Percentiles rank a stretch among this genome's conserved stretches.
These are phyloP conservation scores for Claviceps africana DNA, from an alignment of 2,329 filamentous ascomycete genomes.

Conservation along the genomic window DNA sequence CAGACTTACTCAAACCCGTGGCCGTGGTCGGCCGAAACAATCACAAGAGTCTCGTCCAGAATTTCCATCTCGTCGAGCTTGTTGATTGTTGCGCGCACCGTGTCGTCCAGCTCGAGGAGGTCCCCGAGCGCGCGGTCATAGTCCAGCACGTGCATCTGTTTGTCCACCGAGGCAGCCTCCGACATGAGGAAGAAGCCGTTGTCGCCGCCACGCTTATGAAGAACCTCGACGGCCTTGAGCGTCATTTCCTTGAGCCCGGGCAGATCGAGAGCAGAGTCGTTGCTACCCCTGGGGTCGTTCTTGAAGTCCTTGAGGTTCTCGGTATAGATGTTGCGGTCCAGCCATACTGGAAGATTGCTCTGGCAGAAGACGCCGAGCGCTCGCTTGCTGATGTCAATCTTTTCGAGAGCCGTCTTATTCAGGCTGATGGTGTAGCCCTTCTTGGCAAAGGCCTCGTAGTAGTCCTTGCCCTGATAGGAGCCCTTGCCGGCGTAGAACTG, in stretches of 20 bases:
- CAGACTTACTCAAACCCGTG: constrained; percentile 59
- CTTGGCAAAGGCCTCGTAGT: constrained; percentile 63
- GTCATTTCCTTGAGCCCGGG: constrained; percentile 85
- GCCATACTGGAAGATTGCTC: constrained; percentile 67
- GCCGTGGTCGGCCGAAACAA: constrained; percentile 79
- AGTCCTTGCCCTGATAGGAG: constrained; percentile 59
- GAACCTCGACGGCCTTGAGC: constrained; percentile 68
- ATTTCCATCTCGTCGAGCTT: constrained; percentile 52
- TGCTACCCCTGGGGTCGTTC: constrained; percentile 55
- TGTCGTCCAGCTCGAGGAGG: constrained; percentile 75
- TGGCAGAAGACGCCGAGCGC: constrained; percentile 67
- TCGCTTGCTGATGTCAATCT: constrained; percentile 41
- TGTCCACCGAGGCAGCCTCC: constrained; percentile 75
- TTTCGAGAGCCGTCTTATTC: constrained; percentile 58
- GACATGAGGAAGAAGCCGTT: constrained; percentile 81
- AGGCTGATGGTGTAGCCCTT: constrained; percentile 57
- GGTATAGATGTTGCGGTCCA: constrained; percentile 70
- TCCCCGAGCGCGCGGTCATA: constrained; percentile 78
- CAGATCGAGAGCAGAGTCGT: constrained; percentile 53
- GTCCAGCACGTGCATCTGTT: constrained; percentile 77
- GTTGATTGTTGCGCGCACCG: constrained; percentile 58
- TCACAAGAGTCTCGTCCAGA: constrained; percentile 61
- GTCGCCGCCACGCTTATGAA: constrained; percentile 50
- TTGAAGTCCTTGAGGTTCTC: constrained; percentile 51
- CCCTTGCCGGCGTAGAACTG: constrained; percentile 54